phyloP scores from a whole-genome alignment of 2,329 filamentous ascomycete species.

The Colletotrichum spaethianum region DNA sequence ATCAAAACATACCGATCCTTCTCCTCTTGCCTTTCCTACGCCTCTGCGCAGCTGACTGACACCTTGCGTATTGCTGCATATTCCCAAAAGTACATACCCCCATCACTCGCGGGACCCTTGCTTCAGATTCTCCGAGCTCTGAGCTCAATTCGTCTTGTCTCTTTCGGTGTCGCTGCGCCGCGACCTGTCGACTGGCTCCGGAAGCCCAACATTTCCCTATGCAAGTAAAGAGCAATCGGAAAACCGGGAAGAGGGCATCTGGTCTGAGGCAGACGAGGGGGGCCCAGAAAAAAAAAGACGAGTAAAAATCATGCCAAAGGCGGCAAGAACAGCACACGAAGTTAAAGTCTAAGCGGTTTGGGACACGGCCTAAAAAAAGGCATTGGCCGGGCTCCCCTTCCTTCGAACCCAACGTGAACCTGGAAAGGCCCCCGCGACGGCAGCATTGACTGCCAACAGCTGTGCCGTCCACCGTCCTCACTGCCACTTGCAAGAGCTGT shows the following conservation, averaged over 20 bases:
- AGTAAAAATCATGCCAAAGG: not conserved
- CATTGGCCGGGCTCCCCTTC: conserved; percentile 16
- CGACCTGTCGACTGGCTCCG: conserved; percentile 4
- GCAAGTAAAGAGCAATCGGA: not conserved
- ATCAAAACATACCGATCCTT: conserved; percentile 25
- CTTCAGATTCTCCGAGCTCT: not conserved
- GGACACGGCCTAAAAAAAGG: conserved; percentile 20
- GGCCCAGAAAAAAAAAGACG: not conserved
- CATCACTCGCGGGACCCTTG: too few relatives aligned
- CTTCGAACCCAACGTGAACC: not conserved
- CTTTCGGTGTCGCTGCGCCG: conserved; percentile 2
- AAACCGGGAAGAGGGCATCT: conserved; percentile 3
- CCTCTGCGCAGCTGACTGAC: conserved; percentile 14
- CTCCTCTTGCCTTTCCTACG: not conserved
- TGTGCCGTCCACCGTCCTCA: not conserved
- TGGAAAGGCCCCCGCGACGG: not conserved
- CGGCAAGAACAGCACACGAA: not conserved
- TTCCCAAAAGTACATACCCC: too few relatives aligned
- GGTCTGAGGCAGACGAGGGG: conserved; percentile 16
- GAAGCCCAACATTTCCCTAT: not conserved
- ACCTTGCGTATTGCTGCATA: conserved; percentile 21
- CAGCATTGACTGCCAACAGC: conserved; percentile 28
- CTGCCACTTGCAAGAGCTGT: conserved; percentile 16
- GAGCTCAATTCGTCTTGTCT: conserved; percentile 15
- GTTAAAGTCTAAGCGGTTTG: conserved; percentile 16